Evolutionary conservation across 345 rosid species (phyloP).

Genomic region (Geranium rotundifolium): DNA sequence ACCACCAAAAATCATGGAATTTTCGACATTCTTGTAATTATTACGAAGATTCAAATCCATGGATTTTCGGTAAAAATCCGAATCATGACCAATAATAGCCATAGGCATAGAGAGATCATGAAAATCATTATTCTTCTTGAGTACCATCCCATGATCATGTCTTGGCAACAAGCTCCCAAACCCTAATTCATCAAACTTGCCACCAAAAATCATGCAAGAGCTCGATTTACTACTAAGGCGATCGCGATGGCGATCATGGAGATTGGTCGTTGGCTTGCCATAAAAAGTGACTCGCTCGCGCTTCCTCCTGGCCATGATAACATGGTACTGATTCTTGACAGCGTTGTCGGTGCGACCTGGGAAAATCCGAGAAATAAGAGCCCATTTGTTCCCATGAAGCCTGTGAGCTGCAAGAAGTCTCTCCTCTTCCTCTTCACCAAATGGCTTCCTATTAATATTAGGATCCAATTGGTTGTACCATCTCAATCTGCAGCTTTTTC

Average conservation of each 20-base stretch:
- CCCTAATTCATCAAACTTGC: too few relatives aligned
- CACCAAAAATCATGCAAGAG: too few relatives aligned
- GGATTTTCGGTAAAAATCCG: too few relatives aligned
- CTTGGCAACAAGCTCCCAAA: too few relatives aligned
- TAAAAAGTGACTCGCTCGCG: constrained; percentile 28
- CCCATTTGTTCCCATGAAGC: constrained; percentile 54
- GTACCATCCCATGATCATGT: too few relatives aligned
- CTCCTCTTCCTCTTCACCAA: constrained; percentile 47
- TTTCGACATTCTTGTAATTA: too few relatives aligned
- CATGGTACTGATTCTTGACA: constrained; percentile 56
- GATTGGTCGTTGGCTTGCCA: constrained; percentile 26
- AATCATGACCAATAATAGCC: too few relatives aligned
- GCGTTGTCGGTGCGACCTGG: constrained; percentile 55
- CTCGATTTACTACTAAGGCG: too few relatives aligned
- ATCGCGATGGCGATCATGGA: not conserved
- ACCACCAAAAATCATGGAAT: too few relatives aligned
- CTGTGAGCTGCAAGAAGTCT: constrained; percentile 37
- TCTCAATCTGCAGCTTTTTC: constrained; percentile 53
- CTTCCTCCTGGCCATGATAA: constrained; percentile 43
- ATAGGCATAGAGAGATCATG: too few relatives aligned
- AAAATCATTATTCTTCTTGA: too few relatives aligned
- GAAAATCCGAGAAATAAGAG: constrained; percentile 36
- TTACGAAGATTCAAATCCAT: too few relatives aligned
- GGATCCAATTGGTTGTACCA: constrained; percentile 64
- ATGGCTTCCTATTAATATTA: constrained; percentile 40